A percentile compares a stretch with the other conserved stretches of the same genome.
Conservation (phyloP, 2,329 filamentous ascomycete species). For the Sporothrix brunneoviolacea region DNA sequence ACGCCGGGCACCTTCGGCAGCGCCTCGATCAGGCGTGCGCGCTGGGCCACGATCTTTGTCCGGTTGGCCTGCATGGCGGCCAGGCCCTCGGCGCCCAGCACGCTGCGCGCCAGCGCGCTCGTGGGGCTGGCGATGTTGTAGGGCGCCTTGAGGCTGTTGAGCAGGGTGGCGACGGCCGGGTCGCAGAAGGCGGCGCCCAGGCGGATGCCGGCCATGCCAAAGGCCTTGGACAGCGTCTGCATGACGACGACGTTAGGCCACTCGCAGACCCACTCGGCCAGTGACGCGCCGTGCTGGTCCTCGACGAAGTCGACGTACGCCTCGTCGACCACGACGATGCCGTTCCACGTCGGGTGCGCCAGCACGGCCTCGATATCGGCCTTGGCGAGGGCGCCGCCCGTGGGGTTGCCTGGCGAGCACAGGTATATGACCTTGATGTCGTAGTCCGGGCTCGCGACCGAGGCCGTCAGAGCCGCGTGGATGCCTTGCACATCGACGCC, state of each 20-base stretch:
- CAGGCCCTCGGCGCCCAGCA: conserved; percentile 61
- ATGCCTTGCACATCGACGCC: conserved; percentile 66
- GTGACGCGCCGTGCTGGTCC: conserved; percentile 53
- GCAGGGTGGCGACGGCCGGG: conserved; percentile 64
- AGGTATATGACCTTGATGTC: conserved; percentile 85
- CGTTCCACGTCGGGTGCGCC: conserved; percentile 89
- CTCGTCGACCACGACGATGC: conserved; percentile 86
- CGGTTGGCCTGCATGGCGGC: conserved; percentile 65
- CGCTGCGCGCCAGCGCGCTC: conserved; percentile 69
- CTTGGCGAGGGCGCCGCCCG: conserved; percentile 71
- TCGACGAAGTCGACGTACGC: conserved; percentile 92
- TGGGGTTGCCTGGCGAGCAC: conserved; percentile 93
- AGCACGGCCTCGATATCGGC: conserved; percentile 66
- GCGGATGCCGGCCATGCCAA: conserved; percentile 88
- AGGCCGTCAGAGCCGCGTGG: conserved; percentile 46
- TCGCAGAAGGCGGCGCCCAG: conserved; percentile 80
- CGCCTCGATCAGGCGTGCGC: conserved; percentile 66
- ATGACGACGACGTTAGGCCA: conserved; percentile 95
- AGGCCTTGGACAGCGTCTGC: conserved; percentile 98
- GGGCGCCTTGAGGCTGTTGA: conserved; percentile 91
- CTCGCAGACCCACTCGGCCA: conserved; percentile 86
- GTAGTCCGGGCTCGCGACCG: conserved; percentile 27
- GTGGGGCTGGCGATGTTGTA: conserved; percentile 94
- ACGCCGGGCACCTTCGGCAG: conserved; percentile 71
- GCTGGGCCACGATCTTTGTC: conserved; percentile 64